Evolutionary conservation across 768 basidiomycete genomes (phyloP).

Genomic region (Russula dissimulans): DNA sequence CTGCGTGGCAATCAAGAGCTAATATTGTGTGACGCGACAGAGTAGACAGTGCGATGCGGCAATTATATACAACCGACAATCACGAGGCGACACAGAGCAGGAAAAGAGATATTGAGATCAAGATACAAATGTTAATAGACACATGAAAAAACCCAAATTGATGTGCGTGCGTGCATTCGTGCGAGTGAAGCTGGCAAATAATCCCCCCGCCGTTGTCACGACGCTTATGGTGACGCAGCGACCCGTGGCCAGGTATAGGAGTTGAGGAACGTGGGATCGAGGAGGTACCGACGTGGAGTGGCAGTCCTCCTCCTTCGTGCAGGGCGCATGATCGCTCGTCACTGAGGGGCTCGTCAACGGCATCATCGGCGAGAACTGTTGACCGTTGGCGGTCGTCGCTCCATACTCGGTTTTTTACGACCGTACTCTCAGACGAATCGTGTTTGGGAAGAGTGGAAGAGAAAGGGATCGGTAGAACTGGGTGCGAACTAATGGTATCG

Average conservation of each 20-base stretch:
- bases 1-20: not conserved
- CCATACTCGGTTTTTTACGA: slow-evolving; percentile 10
- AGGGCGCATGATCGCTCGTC: not conserved
- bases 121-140: slow-evolving; percentile 10
- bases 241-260: not conserved
- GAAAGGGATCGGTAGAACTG: not conserved
- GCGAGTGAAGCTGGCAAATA: not conserved
- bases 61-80: slow-evolving; percentile 14
- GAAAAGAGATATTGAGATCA: not conserved
- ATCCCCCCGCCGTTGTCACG: slow-evolving; percentile 11
- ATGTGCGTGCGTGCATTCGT: not conserved
- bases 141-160: not conserved
- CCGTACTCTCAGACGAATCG: not conserved
- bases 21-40: slow-evolving; percentile 1
- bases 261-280: slow-evolving; percentile 2
- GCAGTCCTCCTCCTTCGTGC: slow-evolving; percentile 7
- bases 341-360: not conserved
- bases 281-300: not conserved
- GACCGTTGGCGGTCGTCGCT: not conserved
- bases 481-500: not conserved
- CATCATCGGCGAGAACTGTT: not conserved
- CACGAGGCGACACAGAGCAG: not conserved
- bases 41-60: not conserved
- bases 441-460: slow-evolving; percentile 3
- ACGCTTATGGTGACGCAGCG: slow-evolving; percentile 14